These are phyloP conservation scores for Globisporangium viniferum DNA, from an alignment of 352 stramenopile species.

Conservation along the genomic window DNA sequence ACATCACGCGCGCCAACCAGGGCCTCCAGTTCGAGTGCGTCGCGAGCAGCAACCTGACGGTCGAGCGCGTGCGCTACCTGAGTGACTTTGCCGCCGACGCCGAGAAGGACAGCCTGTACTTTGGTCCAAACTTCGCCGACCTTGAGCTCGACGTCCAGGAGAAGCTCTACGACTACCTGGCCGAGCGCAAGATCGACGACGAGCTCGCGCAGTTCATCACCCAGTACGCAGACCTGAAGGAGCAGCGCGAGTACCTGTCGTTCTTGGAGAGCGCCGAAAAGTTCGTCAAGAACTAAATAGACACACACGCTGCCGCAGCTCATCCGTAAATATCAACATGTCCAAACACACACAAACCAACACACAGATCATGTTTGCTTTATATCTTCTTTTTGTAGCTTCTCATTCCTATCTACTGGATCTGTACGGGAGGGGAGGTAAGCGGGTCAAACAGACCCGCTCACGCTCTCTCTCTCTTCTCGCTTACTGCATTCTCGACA, in stretches of 20 bases:
- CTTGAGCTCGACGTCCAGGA: constrained; percentile 85
- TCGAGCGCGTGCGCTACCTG: constrained; percentile 75
- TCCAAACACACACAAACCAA: constrained; percentile 5
- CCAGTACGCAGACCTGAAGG: constrained; percentile 81
- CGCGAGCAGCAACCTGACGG: constrained; percentile 75
- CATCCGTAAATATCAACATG: constrained; percentile 9
- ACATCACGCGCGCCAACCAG: constrained; percentile 67
- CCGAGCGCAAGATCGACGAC: constrained; percentile 77
- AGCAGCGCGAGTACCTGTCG: constrained; percentile 80
- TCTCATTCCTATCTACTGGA: neutral
- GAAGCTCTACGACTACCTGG: constrained; percentile 76
- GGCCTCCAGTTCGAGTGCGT: constrained; percentile 82
- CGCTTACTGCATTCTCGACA: constrained; percentile 53
- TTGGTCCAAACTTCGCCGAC: constrained; percentile 78
- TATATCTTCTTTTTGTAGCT: constrained; percentile 7
- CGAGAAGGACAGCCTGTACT: constrained; percentile 69
- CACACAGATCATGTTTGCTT: constrained; percentile 9
- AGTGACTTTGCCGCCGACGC: constrained; percentile 45
- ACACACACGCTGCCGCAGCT: neutral
- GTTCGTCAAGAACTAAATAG: constrained; percentile 72
- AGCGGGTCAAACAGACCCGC: neutral
- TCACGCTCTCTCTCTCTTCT: neutral
- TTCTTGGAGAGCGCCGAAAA: constrained; percentile 68
- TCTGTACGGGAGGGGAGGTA: neutral
- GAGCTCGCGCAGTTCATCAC: constrained; percentile 83